Evolutionary conservation across 1,284 basidiomycete species (phyloP), one percentile per base, ranked within the genome.

Genomic region (Cystobasidium slooffiae): DNA sequence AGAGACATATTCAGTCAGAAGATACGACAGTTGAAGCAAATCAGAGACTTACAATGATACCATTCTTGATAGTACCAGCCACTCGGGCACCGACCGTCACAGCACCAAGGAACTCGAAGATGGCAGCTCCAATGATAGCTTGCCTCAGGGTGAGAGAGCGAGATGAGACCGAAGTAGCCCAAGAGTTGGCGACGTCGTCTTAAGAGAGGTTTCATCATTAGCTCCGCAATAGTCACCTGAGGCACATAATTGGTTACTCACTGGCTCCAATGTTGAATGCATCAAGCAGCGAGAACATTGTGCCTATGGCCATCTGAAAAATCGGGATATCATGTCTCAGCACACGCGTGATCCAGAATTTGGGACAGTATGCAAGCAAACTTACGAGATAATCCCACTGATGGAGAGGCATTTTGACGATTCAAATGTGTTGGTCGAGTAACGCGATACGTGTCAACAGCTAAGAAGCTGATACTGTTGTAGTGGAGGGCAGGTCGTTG

Each of bases 191-290:
- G 49, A 85, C 84, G 81, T 83, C 77, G 73, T 78, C 76, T 59
- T 8, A 16, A 22, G 10, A 24, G 24, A 56, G 18, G 9, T 6
- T 31, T 31, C 31, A 31, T 1, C 31, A 5, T 31, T 31, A 31
- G 31, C 1, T 31, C 31, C 31, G 31, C 31, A 31, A 31, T 31
- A 5, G 31, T 31, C 31, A 31, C 31, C 31, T 1, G 2, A 5
- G 31, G 47, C 20, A 52, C 24, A 59, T 18, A 14, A 43, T 12
- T 49, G n/a, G 12, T n/a, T 14, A 49, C 79, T 83, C 81, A 78
- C 84, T 84, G 41, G 83, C 80, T 39, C 84, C 84, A 70, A 85
- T 85, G 80, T 84, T 84, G 82, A 79, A 86, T 0, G 84, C 84
- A 75, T 85, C 85, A 49, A 85, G 81, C 79, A 22, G 81, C 80